These are phyloP conservation scores for Leishmania tropica DNA, from an alignment of 208 protist genomes.

Conservation along the genomic window DNA sequence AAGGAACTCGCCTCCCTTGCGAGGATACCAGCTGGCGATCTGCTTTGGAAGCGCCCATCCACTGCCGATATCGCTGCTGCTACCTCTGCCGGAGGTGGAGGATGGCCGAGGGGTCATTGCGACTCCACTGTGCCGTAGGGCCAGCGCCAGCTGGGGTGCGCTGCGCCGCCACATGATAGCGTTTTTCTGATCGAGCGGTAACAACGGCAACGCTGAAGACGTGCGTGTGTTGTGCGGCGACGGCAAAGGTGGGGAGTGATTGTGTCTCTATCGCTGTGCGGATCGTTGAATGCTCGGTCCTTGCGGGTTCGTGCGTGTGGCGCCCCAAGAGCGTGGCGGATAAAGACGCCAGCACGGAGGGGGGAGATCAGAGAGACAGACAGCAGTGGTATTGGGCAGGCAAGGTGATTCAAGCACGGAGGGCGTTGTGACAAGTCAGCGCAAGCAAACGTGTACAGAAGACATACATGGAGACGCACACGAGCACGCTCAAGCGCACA, in stretches of 20 bases:
- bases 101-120: neutral
- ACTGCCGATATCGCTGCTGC: neutral
- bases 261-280: neutral
- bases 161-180: neutral
- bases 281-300: neutral
- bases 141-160: neutral
- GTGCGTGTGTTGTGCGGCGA: neutral
- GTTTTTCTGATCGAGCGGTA: no score
- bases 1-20: slow-evolving; percentile 63
- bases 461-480: neutral
- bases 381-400: neutral
- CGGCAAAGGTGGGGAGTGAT: neutral
- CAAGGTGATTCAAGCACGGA: neutral
- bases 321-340: neutral
- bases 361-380: slow-evolving; percentile 14
- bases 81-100: neutral
- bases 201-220: neutral
- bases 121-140: neutral
- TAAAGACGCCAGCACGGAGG: no score
- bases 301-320: neutral
- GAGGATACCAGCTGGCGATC: slow-evolving; percentile 60
- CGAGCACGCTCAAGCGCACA: neutral
- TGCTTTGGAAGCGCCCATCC: slow-evolving; percentile 15
- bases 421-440: neutral
- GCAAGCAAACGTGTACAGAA: neutral